A percentile compares a stretch with the other conserved stretches of the same genome.
These are phyloP conservation scores for Patellifolia procumbens DNA, from an alignment of 179 eudicot species.

Conservation along the genomic window DNA sequence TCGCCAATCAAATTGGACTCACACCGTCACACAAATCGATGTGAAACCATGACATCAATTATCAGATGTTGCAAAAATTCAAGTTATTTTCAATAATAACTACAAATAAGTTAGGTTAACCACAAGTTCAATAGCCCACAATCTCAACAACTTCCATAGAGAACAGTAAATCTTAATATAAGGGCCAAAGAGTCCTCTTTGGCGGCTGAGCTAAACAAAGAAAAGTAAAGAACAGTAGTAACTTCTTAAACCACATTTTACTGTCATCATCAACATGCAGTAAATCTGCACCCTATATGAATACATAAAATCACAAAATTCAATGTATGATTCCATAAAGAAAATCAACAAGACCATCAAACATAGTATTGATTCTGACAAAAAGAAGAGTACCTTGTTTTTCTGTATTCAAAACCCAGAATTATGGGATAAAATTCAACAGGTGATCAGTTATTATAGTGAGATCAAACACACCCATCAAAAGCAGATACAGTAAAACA, in stretches of 20 bases:
- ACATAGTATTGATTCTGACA: background rate
- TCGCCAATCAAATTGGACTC: background rate
- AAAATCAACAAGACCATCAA: background rate
- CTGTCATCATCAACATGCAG: slow-evolving; percentile 2
- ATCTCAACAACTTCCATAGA: background rate
- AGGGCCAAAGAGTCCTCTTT: background rate
- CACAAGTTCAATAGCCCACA: background rate
- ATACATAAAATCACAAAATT: background rate
- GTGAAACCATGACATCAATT: background rate
- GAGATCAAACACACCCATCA: slow-evolving; percentile 1
- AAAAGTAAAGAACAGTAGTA: background rate
- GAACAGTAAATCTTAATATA: background rate
- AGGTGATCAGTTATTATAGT: background rate
- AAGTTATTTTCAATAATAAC: background rate
- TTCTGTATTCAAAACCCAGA: background rate
- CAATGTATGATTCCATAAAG: background rate
- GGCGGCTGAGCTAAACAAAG: background rate
- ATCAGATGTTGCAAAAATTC: background rate
- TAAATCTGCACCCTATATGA: background rate
- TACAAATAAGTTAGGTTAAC: background rate
- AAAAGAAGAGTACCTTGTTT: background rate
- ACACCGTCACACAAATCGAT: background rate
- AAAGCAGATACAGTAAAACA: background rate
- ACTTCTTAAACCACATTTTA: background rate
- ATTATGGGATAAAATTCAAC: background rate